A percentile compares a stretch with the other conserved stretches of the same genome.
phyloP scores from a whole-genome alignment of 1,284 basidiomycete species.

The Marasmius sp. region DNA sequence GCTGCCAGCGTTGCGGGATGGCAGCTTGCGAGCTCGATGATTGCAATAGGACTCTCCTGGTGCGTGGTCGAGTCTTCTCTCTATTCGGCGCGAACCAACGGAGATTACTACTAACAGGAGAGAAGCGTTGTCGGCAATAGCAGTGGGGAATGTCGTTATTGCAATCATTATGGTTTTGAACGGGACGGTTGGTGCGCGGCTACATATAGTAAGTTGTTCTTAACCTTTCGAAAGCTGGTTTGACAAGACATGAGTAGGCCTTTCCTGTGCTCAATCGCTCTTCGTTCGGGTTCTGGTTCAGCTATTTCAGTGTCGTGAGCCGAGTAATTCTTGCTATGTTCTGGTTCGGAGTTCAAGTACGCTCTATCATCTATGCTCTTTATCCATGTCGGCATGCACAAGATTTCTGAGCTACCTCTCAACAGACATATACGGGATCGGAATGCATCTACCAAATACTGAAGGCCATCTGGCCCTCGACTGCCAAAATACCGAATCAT shows the following conservation, averaged over 20 bases:
- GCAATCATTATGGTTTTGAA: constrained; percentile 61
- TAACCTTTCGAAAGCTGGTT: neutral
- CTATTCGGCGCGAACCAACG: neutral
- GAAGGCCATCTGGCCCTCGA: constrained; percentile 77
- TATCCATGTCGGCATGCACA: neutral
- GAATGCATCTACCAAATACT: constrained; percentile 73
- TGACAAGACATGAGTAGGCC: constrained; percentile 15
- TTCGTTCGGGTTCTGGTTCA: constrained; percentile 80
- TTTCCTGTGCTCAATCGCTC: constrained; percentile 77
- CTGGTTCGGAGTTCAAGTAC: constrained; percentile 67
- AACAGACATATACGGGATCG: constrained; percentile 60
- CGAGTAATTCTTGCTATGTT: constrained; percentile 75
- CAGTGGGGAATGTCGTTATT: constrained; percentile 60
- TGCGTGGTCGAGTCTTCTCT: constrained; percentile 13
- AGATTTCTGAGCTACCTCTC: neutral
- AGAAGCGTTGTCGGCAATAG: constrained; percentile 64
- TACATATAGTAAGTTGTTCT: constrained; percentile 34
- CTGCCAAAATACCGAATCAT: constrained; percentile 61
- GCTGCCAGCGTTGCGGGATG: constrained; percentile 36
- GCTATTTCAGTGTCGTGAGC: constrained; percentile 75
- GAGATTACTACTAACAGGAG: constrained; percentile 34
- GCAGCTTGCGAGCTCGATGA: constrained; percentile 42
- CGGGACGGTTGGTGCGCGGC: constrained; percentile 69
- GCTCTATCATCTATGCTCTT: too few species aligned
- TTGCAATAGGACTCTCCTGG: constrained; percentile 55